Evolutionary conservation across 75 land plant genomes (phyloP), one percentile per base, ranked within the genome.

Genomic region (Selaginella tamariscina): DNA sequence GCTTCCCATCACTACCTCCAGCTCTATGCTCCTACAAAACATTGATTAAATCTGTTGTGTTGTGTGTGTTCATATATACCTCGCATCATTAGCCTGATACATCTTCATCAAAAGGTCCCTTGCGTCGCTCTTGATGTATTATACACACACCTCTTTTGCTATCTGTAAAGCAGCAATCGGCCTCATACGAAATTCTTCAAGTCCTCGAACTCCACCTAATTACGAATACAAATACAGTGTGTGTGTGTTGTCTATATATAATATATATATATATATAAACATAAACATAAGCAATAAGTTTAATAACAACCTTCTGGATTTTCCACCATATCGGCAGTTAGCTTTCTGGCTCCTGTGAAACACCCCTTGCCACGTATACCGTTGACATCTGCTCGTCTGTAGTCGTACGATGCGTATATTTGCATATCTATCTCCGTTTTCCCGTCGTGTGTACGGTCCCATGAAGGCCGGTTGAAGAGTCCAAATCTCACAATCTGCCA

Each of bases 251-350:
- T n/a, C n/a, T n/a, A n/a, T n/a, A n/a, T n/a, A n/a, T n/a, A n/a
- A n/a, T n/a, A n/a, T n/a, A n/a, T n/a, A n/a, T n/a, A n/a, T n/a
- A n/a, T n/a, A n/a, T n/a, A n/a, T n/a, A n/a, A n/a, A n/a, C n/a
- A n/a, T n/a, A n/a, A n/a, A n/a, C n/a, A n/a, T n/a, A n/a, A n/a
- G n/a, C n/a, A n/a, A n/a, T n/a, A n/a, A n/a, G n/a, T n/a, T n/a
- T n/a, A n/a, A n/a, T n/a, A n/a, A n/a, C n/a, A n/a, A 49, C 54
- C 54, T 2, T 27, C 26, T 21, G 62, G 62, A 59, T 9, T 5
- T n/a, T 59, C 62, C 62, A 59, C 62, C 62, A 59, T 59, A 2
- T 59, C 62, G 26, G 62, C 9, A 59, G 62, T 59, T 5, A 59
- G 62, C 62, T n/a, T 59, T 5, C 8, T 21, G 2, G 62, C 62